phyloP scores from a whole-genome alignment of 495 filamentous ascomycete genomes.

The Lentithecium fluviatile region DNA sequence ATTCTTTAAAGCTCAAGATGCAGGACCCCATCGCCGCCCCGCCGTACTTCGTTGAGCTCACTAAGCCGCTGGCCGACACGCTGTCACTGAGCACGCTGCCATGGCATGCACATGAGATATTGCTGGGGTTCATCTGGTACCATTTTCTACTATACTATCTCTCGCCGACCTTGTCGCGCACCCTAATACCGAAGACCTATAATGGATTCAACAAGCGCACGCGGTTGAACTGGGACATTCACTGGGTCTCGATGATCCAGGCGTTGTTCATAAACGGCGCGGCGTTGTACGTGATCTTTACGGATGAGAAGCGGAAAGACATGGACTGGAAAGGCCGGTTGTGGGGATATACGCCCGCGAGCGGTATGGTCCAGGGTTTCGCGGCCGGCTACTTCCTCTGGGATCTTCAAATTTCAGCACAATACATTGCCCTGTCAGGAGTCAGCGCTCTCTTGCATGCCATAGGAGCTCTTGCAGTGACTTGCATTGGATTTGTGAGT shows the following conservation, averaged over 20 bases:
- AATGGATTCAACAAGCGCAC: slow-evolving; percentile 21
- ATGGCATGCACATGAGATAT: slow-evolving; percentile 30
- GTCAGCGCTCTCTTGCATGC: slow-evolving; percentile 24
- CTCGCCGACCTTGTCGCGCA: slow-evolving; percentile 19
- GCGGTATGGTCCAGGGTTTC: slow-evolving; percentile 29
- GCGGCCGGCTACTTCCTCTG: slow-evolving; percentile 33
- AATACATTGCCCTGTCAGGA: slow-evolving; percentile 16
- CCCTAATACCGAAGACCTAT: slow-evolving; percentile 18
- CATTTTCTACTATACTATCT: slow-evolving; percentile 19
- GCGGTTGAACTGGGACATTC: slow-evolving; percentile 31
- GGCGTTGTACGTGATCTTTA: slow-evolving; percentile 26
- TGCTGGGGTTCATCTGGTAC: slow-evolving; percentile 26
- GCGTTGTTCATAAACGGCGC: slow-evolving; percentile 19
- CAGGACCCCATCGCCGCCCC: slow-evolving; percentile 25
- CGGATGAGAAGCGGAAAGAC: slow-evolving; percentile 12
- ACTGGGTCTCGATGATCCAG: slow-evolving; percentile 31
- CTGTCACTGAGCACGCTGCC: slow-evolving; percentile 18
- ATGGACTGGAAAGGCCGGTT: slow-evolving; percentile 27
- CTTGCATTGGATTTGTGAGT: slow-evolving; percentile 25
- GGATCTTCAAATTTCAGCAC: slow-evolving; percentile 22
- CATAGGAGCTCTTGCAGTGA: slow-evolving; percentile 20
- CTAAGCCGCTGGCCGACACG: slow-evolving; percentile 16
- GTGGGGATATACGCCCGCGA: slow-evolving; percentile 28
- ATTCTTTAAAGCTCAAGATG: slow-evolving; percentile 1
- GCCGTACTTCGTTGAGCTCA: slow-evolving; percentile 6